phyloP scores from a whole-genome alignment of 176 grass and related monocot species.

The Phoenix roebelenii region DNA sequence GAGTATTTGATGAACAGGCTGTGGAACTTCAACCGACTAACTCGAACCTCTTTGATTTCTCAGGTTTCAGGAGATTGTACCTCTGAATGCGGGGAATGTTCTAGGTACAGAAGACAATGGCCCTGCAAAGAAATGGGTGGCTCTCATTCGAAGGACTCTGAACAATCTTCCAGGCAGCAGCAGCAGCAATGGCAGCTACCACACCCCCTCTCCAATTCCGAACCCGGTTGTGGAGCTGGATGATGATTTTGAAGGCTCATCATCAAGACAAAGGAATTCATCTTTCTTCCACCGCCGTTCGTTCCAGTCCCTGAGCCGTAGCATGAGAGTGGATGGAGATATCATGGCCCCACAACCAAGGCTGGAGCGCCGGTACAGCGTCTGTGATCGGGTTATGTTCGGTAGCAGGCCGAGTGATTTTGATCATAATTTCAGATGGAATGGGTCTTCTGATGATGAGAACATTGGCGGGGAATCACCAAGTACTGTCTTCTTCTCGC shows the following conservation, averaged over 20 bases:
- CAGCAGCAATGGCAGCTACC: constrained; percentile 59
- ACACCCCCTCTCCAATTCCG: constrained; percentile 70
- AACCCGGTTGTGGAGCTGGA: constrained; percentile 72
- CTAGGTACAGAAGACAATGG: constrained; percentile 97
- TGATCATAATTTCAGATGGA: constrained; percentile 69
- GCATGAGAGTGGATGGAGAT: constrained; percentile 77
- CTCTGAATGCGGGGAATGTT: constrained; percentile 89
- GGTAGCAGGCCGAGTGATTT: constrained; percentile 73
- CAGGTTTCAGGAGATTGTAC: constrained; percentile 98
- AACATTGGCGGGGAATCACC: constrained; percentile 72
- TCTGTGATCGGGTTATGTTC: constrained; percentile 73
- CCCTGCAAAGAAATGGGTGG: constrained; percentile 89
- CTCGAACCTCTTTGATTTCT: not conserved
- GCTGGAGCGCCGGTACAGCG: constrained; percentile 78
- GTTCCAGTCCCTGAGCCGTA: constrained; percentile 82
- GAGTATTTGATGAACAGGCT: no score
- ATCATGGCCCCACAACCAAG: constrained; percentile 59
- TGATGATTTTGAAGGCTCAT: constrained; percentile 74
- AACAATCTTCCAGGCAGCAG: constrained; percentile 72
- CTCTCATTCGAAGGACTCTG: constrained; percentile 70
- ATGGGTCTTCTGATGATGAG: constrained; percentile 74
- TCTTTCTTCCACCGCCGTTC: constrained; percentile 74
- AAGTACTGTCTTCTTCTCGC: constrained; percentile 59
- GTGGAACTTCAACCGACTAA: not conserved
- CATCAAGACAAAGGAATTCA: constrained; percentile 42